A percentile compares a stretch with the other conserved stretches of the same genome.
Evolutionary conservation across 768 basidiomycete genomes (phyloP).

Genomic region (Neoboletus brunneissimus): DNA sequence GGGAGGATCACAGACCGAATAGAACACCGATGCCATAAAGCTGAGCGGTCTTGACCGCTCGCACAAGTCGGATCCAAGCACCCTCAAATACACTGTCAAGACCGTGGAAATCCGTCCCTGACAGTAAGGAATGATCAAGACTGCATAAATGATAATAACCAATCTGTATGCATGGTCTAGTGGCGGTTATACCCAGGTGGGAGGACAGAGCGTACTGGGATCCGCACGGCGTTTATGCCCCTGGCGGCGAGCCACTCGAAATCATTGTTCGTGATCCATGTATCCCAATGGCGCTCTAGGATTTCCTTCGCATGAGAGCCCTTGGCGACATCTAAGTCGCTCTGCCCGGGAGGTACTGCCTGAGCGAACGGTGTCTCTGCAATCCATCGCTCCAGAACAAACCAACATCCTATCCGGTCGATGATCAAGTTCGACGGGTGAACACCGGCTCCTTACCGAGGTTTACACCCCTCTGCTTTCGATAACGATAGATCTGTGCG

Average conservation of each 20-base stretch:
- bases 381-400: constrained; percentile 79
- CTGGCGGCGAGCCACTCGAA: constrained; percentile 51
- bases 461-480: constrained; percentile 80
- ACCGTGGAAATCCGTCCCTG: constrained; percentile 63
- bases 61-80: constrained; percentile 64
- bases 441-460: constrained; percentile 47
- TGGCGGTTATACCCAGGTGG: background rate
- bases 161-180: constrained; percentile 42
- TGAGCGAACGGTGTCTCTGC: constrained; percentile 52
- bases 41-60: constrained; percentile 58
- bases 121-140: constrained; percentile 53
- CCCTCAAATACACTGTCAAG: constrained; percentile 50
- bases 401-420: constrained; percentile 60
- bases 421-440: constrained; percentile 9
- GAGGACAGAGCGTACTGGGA: constrained; percentile 58
- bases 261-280: constrained; percentile 53
- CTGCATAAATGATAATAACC: constrained; percentile 72
- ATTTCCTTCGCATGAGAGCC: constrained; percentile 45
- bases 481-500: constrained; percentile 48
- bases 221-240: constrained; percentile 59
- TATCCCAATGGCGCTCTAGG: constrained; percentile 48
- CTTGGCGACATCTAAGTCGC: constrained; percentile 67
- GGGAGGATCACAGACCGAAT: constrained; percentile 44
- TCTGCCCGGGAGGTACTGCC: constrained; percentile 55
- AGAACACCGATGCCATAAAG: constrained; percentile 66